A percentile compares a stretch with the other conserved stretches of the same genome.
phyloP scores from a whole-genome alignment of 805 yeast species.

The Schizosaccharomyces lindneri region DNA sequence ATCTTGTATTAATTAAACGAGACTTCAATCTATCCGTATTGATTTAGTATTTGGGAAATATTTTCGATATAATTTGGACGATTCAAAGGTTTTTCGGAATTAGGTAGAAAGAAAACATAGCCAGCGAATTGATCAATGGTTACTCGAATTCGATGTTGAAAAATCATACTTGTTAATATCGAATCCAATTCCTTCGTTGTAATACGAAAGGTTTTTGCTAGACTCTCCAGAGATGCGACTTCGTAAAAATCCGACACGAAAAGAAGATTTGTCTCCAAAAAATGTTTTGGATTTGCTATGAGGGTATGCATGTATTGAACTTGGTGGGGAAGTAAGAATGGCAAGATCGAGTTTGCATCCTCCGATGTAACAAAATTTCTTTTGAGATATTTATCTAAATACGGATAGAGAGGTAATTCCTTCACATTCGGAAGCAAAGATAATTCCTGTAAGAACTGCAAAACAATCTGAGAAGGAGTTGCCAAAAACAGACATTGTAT shows the following conservation, averaged over 20 bases:
- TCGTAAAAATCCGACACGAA: neutral
- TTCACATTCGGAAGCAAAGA: neutral
- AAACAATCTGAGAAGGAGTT: neutral
- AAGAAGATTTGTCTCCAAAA: neutral
- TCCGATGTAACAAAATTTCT: neutral
- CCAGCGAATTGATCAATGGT: neutral
- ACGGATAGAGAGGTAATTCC: neutral
- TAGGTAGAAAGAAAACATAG: neutral
- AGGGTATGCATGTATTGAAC: neutral
- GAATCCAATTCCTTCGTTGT: neutral
- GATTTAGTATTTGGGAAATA: neutral
- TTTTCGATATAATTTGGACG: neutral
- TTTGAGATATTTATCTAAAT: neutral
- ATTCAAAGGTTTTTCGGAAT: neutral
- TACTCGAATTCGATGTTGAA: neutral
- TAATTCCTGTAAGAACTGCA: neutral
- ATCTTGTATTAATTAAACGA: too few species aligned
- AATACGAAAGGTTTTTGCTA: neutral
- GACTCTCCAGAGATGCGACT: neutral
- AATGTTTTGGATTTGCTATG: neutral
- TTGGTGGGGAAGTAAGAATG: neutral
- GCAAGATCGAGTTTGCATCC: neutral
- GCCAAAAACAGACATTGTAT: neutral
- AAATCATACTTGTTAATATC: neutral
- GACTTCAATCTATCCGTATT: neutral